These are phyloP conservation scores for Cytospora schulzeri DNA, from an alignment of 2,329 filamentous ascomycete genomes.

Conservation along the genomic window DNA sequence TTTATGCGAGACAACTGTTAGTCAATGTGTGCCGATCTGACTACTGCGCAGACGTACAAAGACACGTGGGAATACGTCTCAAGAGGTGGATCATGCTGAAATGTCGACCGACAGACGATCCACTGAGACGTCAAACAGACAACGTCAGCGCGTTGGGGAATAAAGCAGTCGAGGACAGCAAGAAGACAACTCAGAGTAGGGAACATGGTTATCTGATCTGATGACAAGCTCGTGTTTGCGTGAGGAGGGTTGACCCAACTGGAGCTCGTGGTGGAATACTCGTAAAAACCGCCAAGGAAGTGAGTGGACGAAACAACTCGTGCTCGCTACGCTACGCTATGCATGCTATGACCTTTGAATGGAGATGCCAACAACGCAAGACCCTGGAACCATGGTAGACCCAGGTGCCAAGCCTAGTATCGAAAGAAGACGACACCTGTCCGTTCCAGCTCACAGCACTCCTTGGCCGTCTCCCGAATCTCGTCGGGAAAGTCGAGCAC, in stretches of 20 bases:
- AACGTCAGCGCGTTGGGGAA: neutral
- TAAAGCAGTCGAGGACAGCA: neutral
- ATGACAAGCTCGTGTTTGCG: neutral
- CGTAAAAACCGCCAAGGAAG: neutral
- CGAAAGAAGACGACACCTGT: constrained; percentile 28
- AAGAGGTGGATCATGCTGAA: constrained; percentile 11
- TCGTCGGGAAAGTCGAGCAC: constrained; percentile 27
- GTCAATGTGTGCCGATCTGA: constrained; percentile 7
- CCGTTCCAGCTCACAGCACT: constrained; percentile 29
- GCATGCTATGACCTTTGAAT: neutral
- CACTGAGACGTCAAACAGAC: neutral
- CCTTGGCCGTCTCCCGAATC: constrained; percentile 25
- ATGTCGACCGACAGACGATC: neutral
- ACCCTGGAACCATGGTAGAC: neutral
- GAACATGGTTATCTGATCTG: neutral
- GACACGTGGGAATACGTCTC: constrained; percentile 17
- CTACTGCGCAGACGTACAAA: neutral
- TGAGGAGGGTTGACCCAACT: neutral
- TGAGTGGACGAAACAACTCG: neutral
- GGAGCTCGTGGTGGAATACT: neutral
- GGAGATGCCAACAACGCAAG: neutral
- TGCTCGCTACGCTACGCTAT: neutral
- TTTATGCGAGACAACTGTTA: constrained; percentile 12
- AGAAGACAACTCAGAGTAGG: neutral
- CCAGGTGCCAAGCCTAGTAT: constrained; percentile 16